Percentiles rank a stretch among this genome's conserved stretches.
Evolutionary conservation across 2,329 filamentous ascomycete species (phyloP).

Genomic region (Ascosphaera acerosa): DNA sequence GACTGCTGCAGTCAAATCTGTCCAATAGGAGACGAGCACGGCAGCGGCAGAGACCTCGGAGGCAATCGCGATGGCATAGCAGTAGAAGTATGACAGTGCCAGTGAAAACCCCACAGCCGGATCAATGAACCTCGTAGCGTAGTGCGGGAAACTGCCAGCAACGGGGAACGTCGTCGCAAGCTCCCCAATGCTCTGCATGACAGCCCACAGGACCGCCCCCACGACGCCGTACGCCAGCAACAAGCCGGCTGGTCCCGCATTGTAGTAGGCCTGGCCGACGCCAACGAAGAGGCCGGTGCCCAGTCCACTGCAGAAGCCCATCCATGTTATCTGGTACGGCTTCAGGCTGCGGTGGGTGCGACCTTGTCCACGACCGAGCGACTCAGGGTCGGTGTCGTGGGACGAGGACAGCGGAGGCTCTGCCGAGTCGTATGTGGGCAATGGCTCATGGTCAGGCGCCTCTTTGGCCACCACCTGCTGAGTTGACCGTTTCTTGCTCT

Average conservation of each 20-base stretch:
- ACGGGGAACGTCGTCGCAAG: conserved; percentile 77
- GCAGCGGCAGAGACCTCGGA: conserved; percentile 75
- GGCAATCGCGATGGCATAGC: conserved; percentile 68
- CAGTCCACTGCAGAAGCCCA: no score
- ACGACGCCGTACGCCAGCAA: conserved; percentile 56
- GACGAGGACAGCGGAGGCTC: no score
- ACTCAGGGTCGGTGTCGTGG: no score
- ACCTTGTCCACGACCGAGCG: no score
- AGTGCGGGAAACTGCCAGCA: conserved; percentile 74
- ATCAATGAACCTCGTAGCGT: conserved; percentile 76
- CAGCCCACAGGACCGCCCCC: conserved; percentile 73
- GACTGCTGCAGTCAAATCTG: conserved; percentile 36
- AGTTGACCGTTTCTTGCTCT: no score
- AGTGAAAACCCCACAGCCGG: conserved; percentile 89
- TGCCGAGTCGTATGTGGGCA: no score
- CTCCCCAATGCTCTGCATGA: conserved; percentile 75
- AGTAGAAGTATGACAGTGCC: conserved; percentile 88
- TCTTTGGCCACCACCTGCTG: no score
- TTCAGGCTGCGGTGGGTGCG: no score
- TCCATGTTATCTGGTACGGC: no score
- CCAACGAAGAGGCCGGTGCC: conserved; percentile 72
- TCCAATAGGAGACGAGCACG: conserved; percentile 64
- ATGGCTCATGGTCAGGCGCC: no score
- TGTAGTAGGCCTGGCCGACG: conserved; percentile 43
- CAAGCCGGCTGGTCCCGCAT: conserved; percentile 56